These are phyloP conservation scores for Trametes cingulata DNA, from an alignment of 768 basidiomycete genomes.

Conservation along the genomic window DNA sequence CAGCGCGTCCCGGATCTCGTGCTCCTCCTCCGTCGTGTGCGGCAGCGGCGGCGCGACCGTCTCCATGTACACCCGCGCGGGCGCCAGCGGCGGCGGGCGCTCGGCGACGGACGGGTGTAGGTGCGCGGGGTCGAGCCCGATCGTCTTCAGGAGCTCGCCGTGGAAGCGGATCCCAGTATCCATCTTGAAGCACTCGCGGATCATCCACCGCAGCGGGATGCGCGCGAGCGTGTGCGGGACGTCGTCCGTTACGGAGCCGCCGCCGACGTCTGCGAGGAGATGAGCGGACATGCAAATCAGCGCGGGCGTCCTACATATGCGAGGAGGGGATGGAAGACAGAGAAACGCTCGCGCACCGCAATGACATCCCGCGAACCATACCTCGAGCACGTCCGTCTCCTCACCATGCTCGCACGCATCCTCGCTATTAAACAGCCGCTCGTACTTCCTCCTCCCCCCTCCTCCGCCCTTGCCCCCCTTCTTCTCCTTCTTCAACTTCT, in stretches of 20 bases:
- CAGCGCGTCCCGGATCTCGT: slow-evolving; percentile 64
- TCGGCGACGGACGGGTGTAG: slow-evolving; percentile 29
- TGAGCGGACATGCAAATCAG: too few species aligned
- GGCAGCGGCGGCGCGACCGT: slow-evolving; percentile 17
- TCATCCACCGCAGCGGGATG: slow-evolving; percentile 65
- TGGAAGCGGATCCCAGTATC: slow-evolving; percentile 42
- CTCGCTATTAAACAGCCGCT: slow-evolving; percentile 45
- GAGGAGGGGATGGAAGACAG: too few species aligned
- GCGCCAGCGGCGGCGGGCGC: slow-evolving; percentile 27
- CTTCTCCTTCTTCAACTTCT: background rate
- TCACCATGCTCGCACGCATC: slow-evolving; percentile 26
- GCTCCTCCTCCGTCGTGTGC: slow-evolving; percentile 49
- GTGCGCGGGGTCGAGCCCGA: slow-evolving; percentile 34
- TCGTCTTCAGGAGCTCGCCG: slow-evolving; percentile 30
- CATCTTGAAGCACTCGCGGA: slow-evolving; percentile 52
- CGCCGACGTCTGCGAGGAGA: slow-evolving; percentile 65
- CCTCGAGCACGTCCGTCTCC: slow-evolving; percentile 67
- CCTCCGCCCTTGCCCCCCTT: slow-evolving; percentile 17
- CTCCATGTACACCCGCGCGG: slow-evolving; percentile 1
- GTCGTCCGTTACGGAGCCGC: slow-evolving; percentile 65
- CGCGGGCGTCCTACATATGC: background rate
- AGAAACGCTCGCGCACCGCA: slow-evolving; percentile 50
- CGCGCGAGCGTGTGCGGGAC: slow-evolving; percentile 62
- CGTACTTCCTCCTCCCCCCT: slow-evolving; percentile 13
- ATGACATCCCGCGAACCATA: slow-evolving; percentile 81